These are phyloP conservation scores for Astragalus membranaceus DNA, from an alignment of 306 rosid species.

Conservation along the genomic window DNA sequence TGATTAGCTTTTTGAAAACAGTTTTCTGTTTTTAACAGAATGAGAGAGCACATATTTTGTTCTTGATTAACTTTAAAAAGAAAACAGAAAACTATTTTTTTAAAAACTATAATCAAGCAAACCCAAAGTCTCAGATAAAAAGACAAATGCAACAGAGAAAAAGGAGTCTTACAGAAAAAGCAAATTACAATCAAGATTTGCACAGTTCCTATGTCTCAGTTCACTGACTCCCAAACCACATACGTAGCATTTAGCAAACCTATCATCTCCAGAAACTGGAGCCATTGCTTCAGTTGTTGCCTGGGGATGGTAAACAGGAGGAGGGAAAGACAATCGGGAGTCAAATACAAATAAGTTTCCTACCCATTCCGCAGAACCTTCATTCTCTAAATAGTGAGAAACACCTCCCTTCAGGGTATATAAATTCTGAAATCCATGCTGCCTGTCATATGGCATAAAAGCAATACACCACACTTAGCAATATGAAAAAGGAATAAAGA, in stretches of 20 bases:
- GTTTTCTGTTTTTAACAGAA: too few species aligned
- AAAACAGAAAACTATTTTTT: too few species aligned
- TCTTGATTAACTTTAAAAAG: too few species aligned
- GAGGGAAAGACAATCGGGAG: conserved; percentile 85
- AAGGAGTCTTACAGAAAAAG: conserved; percentile 69
- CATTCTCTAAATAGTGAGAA: conserved; percentile 66
- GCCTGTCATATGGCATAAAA: conserved; percentile 41
- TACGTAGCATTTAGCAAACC: conserved; percentile 68
- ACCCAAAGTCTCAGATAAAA: background rate
- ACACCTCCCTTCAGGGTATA: conserved; percentile 85
- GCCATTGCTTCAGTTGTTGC: conserved; percentile 27
- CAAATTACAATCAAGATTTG: conserved; percentile 88
- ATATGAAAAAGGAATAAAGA: background rate
- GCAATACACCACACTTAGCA: conserved; percentile 14
- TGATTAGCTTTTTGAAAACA: too few species aligned
- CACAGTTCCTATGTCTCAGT: conserved; percentile 86
- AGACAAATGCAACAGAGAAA: background rate
- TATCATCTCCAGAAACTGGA: conserved; percentile 31
- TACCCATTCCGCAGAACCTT: conserved; percentile 75
- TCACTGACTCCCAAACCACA: conserved; percentile 57
- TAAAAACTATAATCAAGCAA: background rate
- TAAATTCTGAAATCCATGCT: conserved; percentile 68
- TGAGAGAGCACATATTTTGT: too few species aligned
- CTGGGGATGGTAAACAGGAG: conserved; percentile 47
- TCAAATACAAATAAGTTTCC: conserved; percentile 93